These are phyloP conservation scores for Hortiboletus rubellus DNA, from an alignment of 1,284 basidiomycete genomes.

Conservation along the genomic window DNA sequence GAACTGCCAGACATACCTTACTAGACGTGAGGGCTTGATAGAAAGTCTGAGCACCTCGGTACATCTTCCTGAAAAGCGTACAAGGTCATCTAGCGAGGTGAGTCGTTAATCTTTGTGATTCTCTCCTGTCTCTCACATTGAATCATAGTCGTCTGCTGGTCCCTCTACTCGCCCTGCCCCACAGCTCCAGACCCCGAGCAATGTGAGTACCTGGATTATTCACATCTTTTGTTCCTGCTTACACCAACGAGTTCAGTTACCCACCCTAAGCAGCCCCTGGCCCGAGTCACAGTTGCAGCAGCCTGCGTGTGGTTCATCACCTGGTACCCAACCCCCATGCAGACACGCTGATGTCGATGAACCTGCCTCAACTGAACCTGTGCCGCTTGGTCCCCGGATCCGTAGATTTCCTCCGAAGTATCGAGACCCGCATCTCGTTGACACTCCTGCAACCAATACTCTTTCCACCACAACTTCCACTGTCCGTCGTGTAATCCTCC, in stretches of 20 bases:
- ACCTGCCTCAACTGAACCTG: no score
- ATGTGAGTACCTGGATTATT: not conserved
- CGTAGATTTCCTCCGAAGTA: not conserved
- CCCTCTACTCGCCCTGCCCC: not conserved
- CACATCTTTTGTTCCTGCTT: not conserved
- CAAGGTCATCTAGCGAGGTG: not conserved
- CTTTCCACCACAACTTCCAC: no score
- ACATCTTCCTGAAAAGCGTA: not conserved
- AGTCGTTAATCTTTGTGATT: not conserved
- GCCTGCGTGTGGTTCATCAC: no score
- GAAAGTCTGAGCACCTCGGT: not conserved
- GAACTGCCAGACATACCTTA: not conserved
- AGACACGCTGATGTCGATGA: no score
- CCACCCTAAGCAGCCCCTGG: not conserved
- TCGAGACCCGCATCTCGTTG: not conserved
- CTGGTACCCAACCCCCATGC: no score
- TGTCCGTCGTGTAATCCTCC: not conserved
- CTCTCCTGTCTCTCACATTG: not conserved
- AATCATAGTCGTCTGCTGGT: no score
- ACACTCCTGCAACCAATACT: not conserved
- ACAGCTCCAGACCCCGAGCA: not conserved
- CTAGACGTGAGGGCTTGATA: not conserved
- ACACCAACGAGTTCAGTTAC: not conserved
- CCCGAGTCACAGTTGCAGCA: not conserved
- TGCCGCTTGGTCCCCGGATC: not conserved